Evolutionary conservation across 805 yeast genomes (phyloP), one percentile per base, ranked within the genome.

Genomic region (Grigorovia jiainica): DNA sequence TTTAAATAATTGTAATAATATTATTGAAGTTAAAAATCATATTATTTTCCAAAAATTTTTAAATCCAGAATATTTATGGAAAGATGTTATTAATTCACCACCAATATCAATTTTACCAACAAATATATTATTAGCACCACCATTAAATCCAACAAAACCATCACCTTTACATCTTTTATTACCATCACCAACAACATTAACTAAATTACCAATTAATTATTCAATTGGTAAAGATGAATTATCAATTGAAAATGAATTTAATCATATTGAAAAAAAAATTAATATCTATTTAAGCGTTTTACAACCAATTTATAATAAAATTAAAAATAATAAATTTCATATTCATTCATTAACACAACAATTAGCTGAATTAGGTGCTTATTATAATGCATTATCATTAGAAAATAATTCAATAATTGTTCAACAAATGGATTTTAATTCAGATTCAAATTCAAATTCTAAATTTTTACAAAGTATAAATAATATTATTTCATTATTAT

Each of bases 31-130:
- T 18, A 63, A 77, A 32, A 69, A 70, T 20, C 74, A 79, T 48
- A 70, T 71, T 16, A 77, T 83, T 18, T 85, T 87, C 53, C 72
- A 77, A 33, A 77, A 81, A 55, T 92, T 92, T 54, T 61, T 92
- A 43, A 92, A 87, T 55, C 95, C 97, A 6, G 82, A 82, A 46
- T 76, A 85, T 10, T 74, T 76, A 49, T 92, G 96, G 90, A 68
- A 73, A 19, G 95, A 89, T 54, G 95, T 77, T 2, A 53, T 81
- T 39, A 64, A 63, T 36, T 58, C 75, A 3, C 78, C 81, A 11
- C 81, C 78, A 3, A 68, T 79, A 15, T 63, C 72, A 3, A 61
- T 66, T 10, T 59, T 82, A 41, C 76, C 87, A 36, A 54, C 68
- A 49, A 58, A 75, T 57, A 63, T 73, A 48, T 51, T 82, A 40